Percentiles rank a stretch among this genome's conserved stretches.
phyloP scores from a whole-genome alignment of 1,139 yeast genomes.

The Sugiyamaella pinicola region DNA sequence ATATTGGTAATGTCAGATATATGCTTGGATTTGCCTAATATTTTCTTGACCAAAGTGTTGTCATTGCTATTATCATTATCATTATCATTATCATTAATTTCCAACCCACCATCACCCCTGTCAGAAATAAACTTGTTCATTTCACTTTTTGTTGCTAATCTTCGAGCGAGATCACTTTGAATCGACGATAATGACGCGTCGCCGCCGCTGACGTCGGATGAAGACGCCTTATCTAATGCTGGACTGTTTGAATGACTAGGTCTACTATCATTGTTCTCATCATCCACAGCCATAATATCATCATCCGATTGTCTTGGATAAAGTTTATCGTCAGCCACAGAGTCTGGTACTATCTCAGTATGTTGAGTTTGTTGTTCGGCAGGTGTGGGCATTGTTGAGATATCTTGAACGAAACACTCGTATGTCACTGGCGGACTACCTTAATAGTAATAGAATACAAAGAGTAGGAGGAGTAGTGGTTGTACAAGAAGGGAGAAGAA shows the following conservation, averaged over 20 bases:
- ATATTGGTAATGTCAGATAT: conserved; percentile 23
- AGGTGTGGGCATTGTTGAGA: conserved; percentile 19
- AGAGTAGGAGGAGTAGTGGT: no score
- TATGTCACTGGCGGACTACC: no score
- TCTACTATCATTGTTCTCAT: background rate
- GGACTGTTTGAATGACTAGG: background rate
- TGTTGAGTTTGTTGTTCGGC: conserved; percentile 8
- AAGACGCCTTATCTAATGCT: background rate
- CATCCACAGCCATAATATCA: conserved; percentile 11
- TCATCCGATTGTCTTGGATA: conserved; percentile 9
- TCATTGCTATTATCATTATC: background rate
- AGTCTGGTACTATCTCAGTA: conserved; percentile 14
- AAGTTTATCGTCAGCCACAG: conserved; percentile 16
- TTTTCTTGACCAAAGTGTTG: background rate
- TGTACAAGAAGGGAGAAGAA: no score
- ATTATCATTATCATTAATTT: conserved; percentile 1
- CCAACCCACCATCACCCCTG: background rate
- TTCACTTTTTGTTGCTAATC: background rate
- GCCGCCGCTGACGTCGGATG: background rate
- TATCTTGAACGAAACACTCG: no score
- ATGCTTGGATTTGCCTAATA: conserved; percentile 3
- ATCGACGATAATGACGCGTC: background rate
- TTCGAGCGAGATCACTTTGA: background rate
- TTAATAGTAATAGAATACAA: no score
- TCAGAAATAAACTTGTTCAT: no score